A percentile compares a stretch with the other conserved stretches of the same genome.
phyloP scores from a whole-genome alignment of 1,284 basidiomycete genomes.

The Melampsora americana region DNA sequence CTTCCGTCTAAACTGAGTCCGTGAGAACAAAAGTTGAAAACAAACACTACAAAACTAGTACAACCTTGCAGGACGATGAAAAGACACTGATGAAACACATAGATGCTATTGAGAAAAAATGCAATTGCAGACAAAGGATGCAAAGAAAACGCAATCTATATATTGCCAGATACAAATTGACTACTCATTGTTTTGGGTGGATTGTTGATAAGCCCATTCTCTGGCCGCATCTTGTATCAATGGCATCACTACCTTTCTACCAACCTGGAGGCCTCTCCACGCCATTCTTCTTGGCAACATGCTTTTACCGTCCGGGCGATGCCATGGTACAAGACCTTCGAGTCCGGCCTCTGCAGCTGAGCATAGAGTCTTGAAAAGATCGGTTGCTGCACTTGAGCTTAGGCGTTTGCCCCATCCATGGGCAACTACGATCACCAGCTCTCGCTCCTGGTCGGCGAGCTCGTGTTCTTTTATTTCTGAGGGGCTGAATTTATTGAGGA shows the following conservation, averaged over 20 bases:
- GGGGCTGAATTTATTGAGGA: constrained; percentile 45
- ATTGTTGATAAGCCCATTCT: constrained; percentile 16
- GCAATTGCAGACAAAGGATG: too few species aligned
- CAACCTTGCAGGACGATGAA: too few species aligned
- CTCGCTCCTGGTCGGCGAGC: constrained; percentile 44
- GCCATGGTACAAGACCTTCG: constrained; percentile 45
- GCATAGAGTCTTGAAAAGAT: constrained; percentile 45
- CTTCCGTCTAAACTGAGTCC: too few species aligned
- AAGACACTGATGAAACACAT: too few species aligned
- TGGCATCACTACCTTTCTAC: constrained; percentile 32
- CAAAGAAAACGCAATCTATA: too few species aligned
- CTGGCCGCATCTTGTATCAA: constrained; percentile 24
- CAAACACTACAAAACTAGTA: too few species aligned
- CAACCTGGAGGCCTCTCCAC: constrained; percentile 30
- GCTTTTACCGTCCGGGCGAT: constrained; percentile 47
- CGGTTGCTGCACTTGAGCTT: constrained; percentile 27
- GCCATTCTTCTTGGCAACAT: constrained; percentile 46
- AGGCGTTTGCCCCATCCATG: constrained; percentile 47
- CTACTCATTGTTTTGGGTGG: too few species aligned
- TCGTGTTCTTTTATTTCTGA: constrained; percentile 28
- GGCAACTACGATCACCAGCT: constrained; percentile 49
- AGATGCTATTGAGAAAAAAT: too few species aligned
- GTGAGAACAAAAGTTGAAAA: too few species aligned
- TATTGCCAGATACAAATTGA: too few species aligned
- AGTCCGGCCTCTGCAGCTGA: constrained; percentile 45